A percentile compares a stretch with the other conserved stretches of the same genome.
These are phyloP conservation scores for Venturia oleaginea DNA, from an alignment of 2,329 filamentous ascomycete genomes.

Conservation along the genomic window DNA sequence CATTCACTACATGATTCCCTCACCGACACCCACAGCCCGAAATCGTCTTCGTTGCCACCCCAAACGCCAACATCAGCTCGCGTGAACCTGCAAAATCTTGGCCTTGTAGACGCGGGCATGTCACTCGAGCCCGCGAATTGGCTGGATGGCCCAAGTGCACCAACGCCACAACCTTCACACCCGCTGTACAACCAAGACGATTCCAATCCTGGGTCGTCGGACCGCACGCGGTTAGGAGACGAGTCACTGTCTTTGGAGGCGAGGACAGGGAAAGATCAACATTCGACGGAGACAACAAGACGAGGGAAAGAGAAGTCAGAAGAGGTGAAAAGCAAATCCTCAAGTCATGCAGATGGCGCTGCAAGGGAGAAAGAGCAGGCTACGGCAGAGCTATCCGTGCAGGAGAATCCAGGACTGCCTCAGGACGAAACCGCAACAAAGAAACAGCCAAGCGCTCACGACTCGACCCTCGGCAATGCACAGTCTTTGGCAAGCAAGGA, in stretches of 20 bases:
- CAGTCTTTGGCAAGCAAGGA: background rate
- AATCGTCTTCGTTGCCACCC: background rate
- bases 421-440: background rate
- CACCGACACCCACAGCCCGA: background rate
- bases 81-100: background rate
- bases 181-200: background rate
- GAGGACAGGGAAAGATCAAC: background rate
- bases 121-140: background rate
- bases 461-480: background rate
- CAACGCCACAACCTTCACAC: background rate
- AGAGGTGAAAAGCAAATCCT: background rate
- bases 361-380: background rate
- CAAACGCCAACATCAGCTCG: background rate
- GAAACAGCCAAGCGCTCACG: background rate
- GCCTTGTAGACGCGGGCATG: background rate
- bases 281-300: background rate
- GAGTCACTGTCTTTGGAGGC: background rate
- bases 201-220: background rate
- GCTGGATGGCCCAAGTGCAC: background rate
- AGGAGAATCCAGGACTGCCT: background rate
- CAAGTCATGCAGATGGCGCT: background rate
- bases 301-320: background rate
- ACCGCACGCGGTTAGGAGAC: background rate
- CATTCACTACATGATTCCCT: conserved; percentile 3
- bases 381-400: too few relatives aligned